Base-by-base conservation (phyloP, 371 early-diverging fungal species). In the Haplosporangium sp. region DNA sequence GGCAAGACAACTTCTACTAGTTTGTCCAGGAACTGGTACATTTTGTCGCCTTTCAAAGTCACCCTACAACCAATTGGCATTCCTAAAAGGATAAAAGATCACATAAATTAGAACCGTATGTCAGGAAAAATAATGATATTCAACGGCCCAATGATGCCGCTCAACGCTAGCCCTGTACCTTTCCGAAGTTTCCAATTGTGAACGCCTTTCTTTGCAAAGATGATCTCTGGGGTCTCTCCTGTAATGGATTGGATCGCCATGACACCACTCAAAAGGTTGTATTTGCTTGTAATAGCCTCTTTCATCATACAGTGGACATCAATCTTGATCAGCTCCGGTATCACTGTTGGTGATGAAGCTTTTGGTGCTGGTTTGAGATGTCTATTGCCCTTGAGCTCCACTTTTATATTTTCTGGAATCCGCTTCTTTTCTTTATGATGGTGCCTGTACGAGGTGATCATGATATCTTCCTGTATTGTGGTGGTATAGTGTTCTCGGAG, bases 1-100 rank as follows among this genome's bases (percentile, higher is more conserved):
- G 99, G 99, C 62, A 98, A 81, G 9, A 98, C 97, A 20, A 95
- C 91, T 83, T 97, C 96, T 1, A 94, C 90, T 42, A 96, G 86
- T 81, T 97, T 97, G 82, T 98, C 99, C 81, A 98, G 81, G 70
- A 98, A 98, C 59, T 90, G 89, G 83, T 92, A 96, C 95, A 96
- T 96, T 67, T 89, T 89, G 50, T 93, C 91, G 43, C 97, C 97
- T 16, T 86, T 85, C 57, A 95, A 74, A 54, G 89, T 90, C 14
- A 94, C 93, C 73, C 91, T 88, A 67, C 89, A 91, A 43, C 95
- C 95, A 54, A 97, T 86, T 37, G 97, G 95, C 96, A 96, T 97
- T 51, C 94, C 95, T 83, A 59, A 10, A n/a, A 53, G 14, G 16
- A 18, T n/a, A 9, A 45, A 21, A 7, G 13, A 1, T 18, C n/a